These are phyloP conservation scores for Vitellaria paradoxa DNA, from an alignment of 179 eudicot species.

Conservation along the genomic window DNA sequence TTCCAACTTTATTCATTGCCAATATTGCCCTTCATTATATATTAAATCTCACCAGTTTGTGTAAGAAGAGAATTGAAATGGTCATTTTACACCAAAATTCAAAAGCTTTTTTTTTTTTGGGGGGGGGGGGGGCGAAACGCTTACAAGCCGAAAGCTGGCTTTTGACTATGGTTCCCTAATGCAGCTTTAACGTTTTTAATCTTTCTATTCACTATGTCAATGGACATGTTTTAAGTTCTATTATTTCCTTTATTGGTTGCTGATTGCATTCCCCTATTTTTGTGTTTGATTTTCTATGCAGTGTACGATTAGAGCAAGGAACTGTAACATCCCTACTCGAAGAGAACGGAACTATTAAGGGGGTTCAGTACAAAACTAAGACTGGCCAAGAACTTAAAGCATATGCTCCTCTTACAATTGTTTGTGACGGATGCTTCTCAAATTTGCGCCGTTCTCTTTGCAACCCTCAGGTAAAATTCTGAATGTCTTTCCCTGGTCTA, in stretches of 20 bases:
- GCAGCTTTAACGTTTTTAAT: no score
- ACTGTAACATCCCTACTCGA: slow-evolving; percentile 61
- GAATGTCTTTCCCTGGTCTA: background rate
- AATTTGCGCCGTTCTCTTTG: slow-evolving; percentile 61
- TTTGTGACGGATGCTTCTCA: slow-evolving; percentile 72
- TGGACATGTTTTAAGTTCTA: background rate
- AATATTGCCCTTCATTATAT: no score
- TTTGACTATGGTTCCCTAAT: background rate
- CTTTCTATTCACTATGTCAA: no score
- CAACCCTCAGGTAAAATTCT: slow-evolving; percentile 43
- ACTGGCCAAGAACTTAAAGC: slow-evolving; percentile 45
- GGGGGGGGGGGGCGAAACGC: no score
- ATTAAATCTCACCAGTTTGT: no score
- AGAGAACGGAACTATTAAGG: slow-evolving; percentile 54
- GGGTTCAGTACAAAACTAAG: slow-evolving; percentile 56
- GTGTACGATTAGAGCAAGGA: slow-evolving; percentile 65
- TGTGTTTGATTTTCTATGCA: slow-evolving; percentile 16
- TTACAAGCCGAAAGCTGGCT: background rate
- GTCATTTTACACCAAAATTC: no score
- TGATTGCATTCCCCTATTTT: background rate
- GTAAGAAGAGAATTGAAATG: no score
- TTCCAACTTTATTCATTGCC: no score
- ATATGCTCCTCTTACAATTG: slow-evolving; percentile 66
- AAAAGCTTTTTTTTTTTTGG: no score
- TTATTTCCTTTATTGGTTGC: background rate